phyloP scores from a whole-genome alignment of 164 flowering plant species.

The Platanus orientalis region DNA sequence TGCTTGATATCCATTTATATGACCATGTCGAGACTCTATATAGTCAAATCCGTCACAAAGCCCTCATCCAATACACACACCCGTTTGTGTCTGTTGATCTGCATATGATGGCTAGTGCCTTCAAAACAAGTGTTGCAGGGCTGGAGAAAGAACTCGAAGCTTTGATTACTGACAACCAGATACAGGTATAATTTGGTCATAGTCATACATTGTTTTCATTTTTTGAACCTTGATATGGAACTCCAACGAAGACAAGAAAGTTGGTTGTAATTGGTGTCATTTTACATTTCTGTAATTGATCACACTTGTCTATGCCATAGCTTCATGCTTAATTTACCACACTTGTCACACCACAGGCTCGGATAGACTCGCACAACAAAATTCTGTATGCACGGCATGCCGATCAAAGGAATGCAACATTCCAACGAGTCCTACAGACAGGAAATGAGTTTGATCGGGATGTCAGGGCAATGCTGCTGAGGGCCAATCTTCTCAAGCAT shows the following conservation, averaged over 20 bases:
- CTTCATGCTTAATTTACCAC: slow-evolving; percentile 7
- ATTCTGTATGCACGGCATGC: slow-evolving; percentile 94
- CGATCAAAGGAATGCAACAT: slow-evolving; percentile 93
- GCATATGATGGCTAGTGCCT: slow-evolving; percentile 94
- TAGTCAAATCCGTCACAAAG: slow-evolving; percentile 85
- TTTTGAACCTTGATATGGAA: too few relatives aligned
- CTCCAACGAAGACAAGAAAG: too few relatives aligned
- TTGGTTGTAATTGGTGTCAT: too few relatives aligned
- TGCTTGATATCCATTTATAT: slow-evolving; percentile 90
- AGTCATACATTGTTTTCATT: too few relatives aligned
- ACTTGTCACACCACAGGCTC: slow-evolving; percentile 51
- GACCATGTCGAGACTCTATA: slow-evolving; percentile 94
- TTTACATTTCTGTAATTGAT: neutral
- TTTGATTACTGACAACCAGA: slow-evolving; percentile 87
- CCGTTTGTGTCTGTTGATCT: slow-evolving; percentile 96
- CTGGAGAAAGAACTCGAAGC: slow-evolving; percentile 94
- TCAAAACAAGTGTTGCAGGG: slow-evolving; percentile 76
- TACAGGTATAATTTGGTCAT: slow-evolving; percentile 58
- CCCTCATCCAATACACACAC: slow-evolving; percentile 91
- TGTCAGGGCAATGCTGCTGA: slow-evolving; percentile 79
- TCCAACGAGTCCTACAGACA: slow-evolving; percentile 81
- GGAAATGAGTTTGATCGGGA: slow-evolving; percentile 89
- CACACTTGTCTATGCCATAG: neutral
- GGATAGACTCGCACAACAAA: slow-evolving; percentile 97
- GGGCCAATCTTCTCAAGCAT: slow-evolving; percentile 82